Conservation (phyloP, 352 stramenopile genomes). For the Plasmopara halstedii region DNA sequence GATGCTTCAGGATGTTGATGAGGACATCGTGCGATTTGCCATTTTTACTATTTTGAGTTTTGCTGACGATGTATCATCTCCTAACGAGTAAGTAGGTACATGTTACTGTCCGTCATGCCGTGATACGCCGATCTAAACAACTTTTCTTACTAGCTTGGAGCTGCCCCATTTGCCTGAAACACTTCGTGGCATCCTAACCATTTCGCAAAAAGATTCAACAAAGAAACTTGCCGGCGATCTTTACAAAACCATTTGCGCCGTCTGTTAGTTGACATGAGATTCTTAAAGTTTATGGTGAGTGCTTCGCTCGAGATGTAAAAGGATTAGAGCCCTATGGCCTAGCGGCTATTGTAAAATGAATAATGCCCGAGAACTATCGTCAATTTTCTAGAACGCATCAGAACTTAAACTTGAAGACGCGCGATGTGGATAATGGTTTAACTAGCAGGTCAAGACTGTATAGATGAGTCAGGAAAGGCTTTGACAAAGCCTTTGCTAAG, state of each 20-base stretch:
- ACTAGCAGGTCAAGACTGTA: not conserved
- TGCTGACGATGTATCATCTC: slow-evolving; percentile 35
- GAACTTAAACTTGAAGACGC: no score
- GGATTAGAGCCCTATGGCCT: slow-evolving; percentile 13
- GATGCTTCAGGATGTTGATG: slow-evolving; percentile 64
- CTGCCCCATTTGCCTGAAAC: slow-evolving; percentile 52
- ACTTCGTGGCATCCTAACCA: slow-evolving; percentile 43
- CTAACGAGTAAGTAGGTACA: slow-evolving; percentile 32
- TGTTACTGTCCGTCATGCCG: not conserved
- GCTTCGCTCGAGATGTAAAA: no score
- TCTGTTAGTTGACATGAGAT: slow-evolving; percentile 43
- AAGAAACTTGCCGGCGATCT: slow-evolving; percentile 65
- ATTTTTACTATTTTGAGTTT: slow-evolving; percentile 72
- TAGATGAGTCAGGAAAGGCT: slow-evolving; percentile 16
- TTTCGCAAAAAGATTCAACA: slow-evolving; percentile 58
- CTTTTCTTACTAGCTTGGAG: slow-evolving; percentile 29
- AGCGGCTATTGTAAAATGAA: slow-evolving; percentile 26
- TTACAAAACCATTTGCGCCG: slow-evolving; percentile 47
- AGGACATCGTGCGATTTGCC: slow-evolving; percentile 69
- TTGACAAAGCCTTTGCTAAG: slow-evolving; percentile 52
- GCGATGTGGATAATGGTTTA: no score
- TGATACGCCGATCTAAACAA: slow-evolving; percentile 1
- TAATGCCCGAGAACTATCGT: no score
- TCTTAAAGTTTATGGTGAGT: no score
- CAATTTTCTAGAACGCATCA: not conserved